A percentile compares a stretch with the other conserved stretches of the same genome.
Conservation (phyloP, 495 filamentous ascomycete species). For the Hyaloscypha variabilis region DNA sequence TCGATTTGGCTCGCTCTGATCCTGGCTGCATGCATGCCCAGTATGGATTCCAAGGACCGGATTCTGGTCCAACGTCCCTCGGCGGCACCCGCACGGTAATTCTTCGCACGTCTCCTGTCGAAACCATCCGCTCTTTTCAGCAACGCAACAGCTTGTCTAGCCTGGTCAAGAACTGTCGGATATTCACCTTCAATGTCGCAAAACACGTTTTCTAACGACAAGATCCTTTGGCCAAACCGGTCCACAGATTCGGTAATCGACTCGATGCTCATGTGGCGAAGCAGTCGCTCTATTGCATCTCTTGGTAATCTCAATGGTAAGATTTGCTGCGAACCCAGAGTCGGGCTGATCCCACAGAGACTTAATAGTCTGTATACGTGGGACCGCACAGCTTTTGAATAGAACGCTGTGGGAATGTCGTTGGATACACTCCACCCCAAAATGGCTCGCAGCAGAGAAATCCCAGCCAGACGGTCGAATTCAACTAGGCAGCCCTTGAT, state of each 20-base stretch:
- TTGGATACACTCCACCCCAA: constrained; percentile 12
- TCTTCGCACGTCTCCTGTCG: not conserved
- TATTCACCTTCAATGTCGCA: not conserved
- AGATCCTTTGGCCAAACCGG: not conserved
- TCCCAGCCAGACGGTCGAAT: constrained; percentile 6
- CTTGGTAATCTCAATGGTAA: constrained; percentile 3
- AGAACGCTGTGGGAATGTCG: not conserved
- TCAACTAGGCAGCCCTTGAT: constrained; percentile 11
- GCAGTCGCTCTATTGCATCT: constrained; percentile 2
- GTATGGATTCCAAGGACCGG: not conserved
- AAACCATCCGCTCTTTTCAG: not conserved
- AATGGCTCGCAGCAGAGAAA: constrained; percentile 13
- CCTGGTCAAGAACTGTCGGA: not conserved
- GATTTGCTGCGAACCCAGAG: not conserved
- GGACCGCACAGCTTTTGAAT: not conserved
- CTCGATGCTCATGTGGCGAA: constrained; percentile 15
- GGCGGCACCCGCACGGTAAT: not conserved
- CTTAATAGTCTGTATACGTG: constrained; percentile 14
- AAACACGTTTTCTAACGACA: constrained; percentile 4
- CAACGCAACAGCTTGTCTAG: not conserved
- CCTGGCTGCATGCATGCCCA: not conserved
- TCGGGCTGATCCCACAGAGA: constrained; percentile 20
- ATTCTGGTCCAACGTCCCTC: not conserved
- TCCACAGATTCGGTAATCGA: constrained; percentile 14
- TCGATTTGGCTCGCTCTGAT: not conserved